Evolutionary conservation across 805 yeast species (phyloP).

Genomic region (Kodamaea fukazawae): DNA sequence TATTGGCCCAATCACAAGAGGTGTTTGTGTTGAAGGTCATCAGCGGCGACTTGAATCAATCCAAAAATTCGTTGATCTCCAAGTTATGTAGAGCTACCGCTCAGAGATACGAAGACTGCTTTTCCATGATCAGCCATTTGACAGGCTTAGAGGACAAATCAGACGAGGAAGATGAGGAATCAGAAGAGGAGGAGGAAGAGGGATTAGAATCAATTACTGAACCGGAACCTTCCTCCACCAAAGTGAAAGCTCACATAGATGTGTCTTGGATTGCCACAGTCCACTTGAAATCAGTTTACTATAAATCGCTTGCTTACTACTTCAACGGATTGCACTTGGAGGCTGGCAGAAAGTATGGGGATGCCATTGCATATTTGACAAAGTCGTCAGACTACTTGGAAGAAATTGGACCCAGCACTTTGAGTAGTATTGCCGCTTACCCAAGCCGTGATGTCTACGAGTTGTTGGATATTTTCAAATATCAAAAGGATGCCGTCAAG

Average conservation of each 20-base stretch:
- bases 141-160: slow-evolving; percentile 12
- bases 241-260: slow-evolving; percentile 30
- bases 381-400: slow-evolving; percentile 46
- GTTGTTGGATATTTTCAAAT: slow-evolving; percentile 39
- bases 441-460: slow-evolving; percentile 31
- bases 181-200: slow-evolving; percentile 25
- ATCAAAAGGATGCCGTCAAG: slow-evolving; percentile 37
- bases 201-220: slow-evolving; percentile 15
- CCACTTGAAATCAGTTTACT: slow-evolving; percentile 53
- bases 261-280: slow-evolving; percentile 51
- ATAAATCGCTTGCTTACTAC: slow-evolving; percentile 57
- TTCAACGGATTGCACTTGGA: slow-evolving; percentile 58
- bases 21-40: slow-evolving; percentile 65
- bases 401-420: slow-evolving; percentile 28
- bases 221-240: slow-evolving; percentile 8
- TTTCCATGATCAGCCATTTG: slow-evolving; percentile 36
- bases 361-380: slow-evolving; percentile 63
- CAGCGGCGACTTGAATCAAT: slow-evolving; percentile 46
- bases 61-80: slow-evolving; percentile 68
- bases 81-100: slow-evolving; percentile 67
- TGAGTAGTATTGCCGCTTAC: slow-evolving; percentile 19
- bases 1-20: slow-evolving; percentile 89
- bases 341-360: slow-evolving; percentile 62
- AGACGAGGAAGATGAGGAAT: slow-evolving; percentile 24
- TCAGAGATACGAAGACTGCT: slow-evolving; percentile 50